Evolutionary conservation across 495 filamentous ascomycete species (phyloP).

Genomic region (Daldinia childiae): DNA sequence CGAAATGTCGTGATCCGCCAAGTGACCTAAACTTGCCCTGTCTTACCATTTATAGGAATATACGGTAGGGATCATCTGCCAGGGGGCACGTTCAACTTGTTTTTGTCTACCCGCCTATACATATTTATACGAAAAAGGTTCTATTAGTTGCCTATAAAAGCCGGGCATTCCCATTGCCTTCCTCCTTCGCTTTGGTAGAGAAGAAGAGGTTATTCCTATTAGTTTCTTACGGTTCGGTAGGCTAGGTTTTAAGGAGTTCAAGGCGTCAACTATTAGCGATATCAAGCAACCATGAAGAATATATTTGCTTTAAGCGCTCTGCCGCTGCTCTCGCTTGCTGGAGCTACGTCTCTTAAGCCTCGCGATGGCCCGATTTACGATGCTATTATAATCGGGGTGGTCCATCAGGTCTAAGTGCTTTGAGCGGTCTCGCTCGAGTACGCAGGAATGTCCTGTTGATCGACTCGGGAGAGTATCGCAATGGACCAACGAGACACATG

Average conservation of each 20-base stretch:
- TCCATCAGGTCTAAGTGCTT: slow-evolving; percentile 54
- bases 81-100: slow-evolving; percentile 20
- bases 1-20: slow-evolving; percentile 43
- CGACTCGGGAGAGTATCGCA: slow-evolving; percentile 66
- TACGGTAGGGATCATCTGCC: slow-evolving; percentile 40
- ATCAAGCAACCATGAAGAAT: slow-evolving; percentile 29
- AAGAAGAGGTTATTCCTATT: slow-evolving; percentile 1
- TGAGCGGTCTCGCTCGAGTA: slow-evolving; percentile 66
- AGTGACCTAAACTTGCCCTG: slow-evolving; percentile 36
- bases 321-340: slow-evolving; percentile 30
- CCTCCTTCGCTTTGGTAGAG: neutral
- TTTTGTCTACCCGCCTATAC: slow-evolving; percentile 11
- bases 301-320: slow-evolving; percentile 23
- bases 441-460: slow-evolving; percentile 61
- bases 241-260: slow-evolving; percentile 14
- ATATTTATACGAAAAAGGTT: slow-evolving; percentile 20
- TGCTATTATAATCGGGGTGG: slow-evolving; percentile 50
- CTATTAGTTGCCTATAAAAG: slow-evolving; percentile 24
- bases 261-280: slow-evolving; percentile 2
- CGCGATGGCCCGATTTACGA: slow-evolving; percentile 43
- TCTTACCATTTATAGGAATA: slow-evolving; percentile 34
- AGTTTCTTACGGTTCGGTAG: slow-evolving; percentile 3
- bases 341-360: slow-evolving; percentile 21
- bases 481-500: slow-evolving; percentile 63
- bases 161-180: neutral